phyloP scores from a whole-genome alignment of 257 asterid species.

The Salvia splendens region DNA sequence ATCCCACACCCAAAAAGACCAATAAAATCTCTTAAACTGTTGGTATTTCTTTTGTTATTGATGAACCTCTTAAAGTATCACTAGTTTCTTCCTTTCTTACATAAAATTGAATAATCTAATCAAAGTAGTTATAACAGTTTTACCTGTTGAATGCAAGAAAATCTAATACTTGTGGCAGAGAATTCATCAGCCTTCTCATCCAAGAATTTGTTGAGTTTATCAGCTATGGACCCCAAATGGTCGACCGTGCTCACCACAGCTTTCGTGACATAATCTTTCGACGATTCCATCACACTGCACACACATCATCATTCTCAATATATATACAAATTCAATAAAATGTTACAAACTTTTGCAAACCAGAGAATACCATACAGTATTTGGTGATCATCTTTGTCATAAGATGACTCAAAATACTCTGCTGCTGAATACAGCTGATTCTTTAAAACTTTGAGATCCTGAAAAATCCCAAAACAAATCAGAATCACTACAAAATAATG shows the following conservation, averaged over 20 bases:
- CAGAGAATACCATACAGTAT: slow-evolving; percentile 41
- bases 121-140: too few species aligned
- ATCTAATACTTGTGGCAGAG: slow-evolving; percentile 47
- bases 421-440: slow-evolving; percentile 79
- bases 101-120: neutral
- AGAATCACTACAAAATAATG: neutral
- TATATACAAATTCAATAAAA: neutral
- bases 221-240: slow-evolving; percentile 83
- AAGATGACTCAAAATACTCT: slow-evolving; percentile 72
- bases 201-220: slow-evolving; percentile 64
- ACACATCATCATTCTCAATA: neutral
- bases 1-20: neutral
- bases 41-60: too few species aligned
- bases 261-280: slow-evolving; percentile 66
- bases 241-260: slow-evolving; percentile 82
- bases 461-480: neutral
- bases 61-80: neutral
- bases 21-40: too few species aligned
- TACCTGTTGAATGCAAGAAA: slow-evolving; percentile 74
- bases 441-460: slow-evolving; percentile 78
- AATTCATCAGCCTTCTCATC: slow-evolving; percentile 63
- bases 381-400: slow-evolving; percentile 60
- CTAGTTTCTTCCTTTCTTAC: neutral
- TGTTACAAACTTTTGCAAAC: neutral
- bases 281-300: slow-evolving; percentile 65